Conservation (phyloP, 495 filamentous ascomycete species). For the Penicillium mononematosum region DNA sequence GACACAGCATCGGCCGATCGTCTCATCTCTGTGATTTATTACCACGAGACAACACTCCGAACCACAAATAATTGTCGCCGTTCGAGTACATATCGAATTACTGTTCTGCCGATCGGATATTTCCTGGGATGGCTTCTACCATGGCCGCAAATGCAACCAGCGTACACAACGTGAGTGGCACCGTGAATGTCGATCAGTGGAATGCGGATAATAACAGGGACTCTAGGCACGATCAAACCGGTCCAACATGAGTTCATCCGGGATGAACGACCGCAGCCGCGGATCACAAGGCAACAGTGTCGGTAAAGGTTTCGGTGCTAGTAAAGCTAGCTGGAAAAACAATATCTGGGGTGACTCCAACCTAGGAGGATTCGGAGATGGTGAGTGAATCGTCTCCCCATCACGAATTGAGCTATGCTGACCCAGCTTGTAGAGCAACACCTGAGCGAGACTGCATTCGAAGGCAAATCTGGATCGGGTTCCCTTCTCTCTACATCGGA, state of each 20-base stretch:
- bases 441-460: slow-evolving; percentile 33
- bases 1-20: slow-evolving; percentile 14
- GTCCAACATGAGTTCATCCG: slow-evolving; percentile 43
- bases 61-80: slow-evolving; percentile 23
- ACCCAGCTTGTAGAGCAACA: slow-evolving; percentile 31
- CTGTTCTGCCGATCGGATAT: slow-evolving; percentile 15
- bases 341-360: slow-evolving; percentile 62
- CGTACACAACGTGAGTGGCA: slow-evolving; percentile 41
- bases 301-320: slow-evolving; percentile 45
- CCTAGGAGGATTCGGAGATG: slow-evolving; percentile 50
- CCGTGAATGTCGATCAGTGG: neutral
- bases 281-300: slow-evolving; percentile 38
- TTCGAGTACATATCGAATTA: slow-evolving; percentile 33
- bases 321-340: slow-evolving; percentile 52
- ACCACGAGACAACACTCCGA: slow-evolving; percentile 13
- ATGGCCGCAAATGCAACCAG: slow-evolving; percentile 41
- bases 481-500: slow-evolving; percentile 65
- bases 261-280: slow-evolving; percentile 42
- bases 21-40: slow-evolving; percentile 24
- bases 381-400: slow-evolving; percentile 17
- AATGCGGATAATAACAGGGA: neutral
- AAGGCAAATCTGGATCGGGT: slow-evolving; percentile 62
- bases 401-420: slow-evolving; percentile 4
- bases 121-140: slow-evolving; percentile 40
- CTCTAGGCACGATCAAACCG: slow-evolving; percentile 40